A percentile compares a stretch with the other conserved stretches of the same genome.
These are phyloP conservation scores for Myxozyma neotropica DNA, from an alignment of 805 yeast species.

Conservation along the genomic window DNA sequence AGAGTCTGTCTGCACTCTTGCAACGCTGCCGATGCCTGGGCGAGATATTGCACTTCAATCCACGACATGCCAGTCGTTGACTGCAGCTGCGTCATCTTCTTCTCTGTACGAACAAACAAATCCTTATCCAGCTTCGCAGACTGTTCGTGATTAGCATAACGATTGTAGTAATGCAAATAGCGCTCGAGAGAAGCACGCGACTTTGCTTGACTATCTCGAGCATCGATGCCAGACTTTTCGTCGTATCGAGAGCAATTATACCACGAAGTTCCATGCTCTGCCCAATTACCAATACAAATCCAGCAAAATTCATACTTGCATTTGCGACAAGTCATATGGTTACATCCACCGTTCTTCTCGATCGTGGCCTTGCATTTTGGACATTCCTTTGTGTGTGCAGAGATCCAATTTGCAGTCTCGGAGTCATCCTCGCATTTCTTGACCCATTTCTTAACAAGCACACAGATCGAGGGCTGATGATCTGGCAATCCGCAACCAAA, in stretches of 20 bases:
- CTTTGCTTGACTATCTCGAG: conserved; percentile 47
- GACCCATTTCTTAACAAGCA: conserved; percentile 68
- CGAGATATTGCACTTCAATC: conserved; percentile 84
- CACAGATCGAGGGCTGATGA: conserved; percentile 86
- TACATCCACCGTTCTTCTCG: conserved; percentile 96
- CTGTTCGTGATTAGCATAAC: conserved; percentile 73
- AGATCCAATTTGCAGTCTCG: conserved; percentile 85
- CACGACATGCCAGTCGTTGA: conserved; percentile 67
- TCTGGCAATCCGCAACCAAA: conserved; percentile 71
- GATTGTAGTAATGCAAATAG: conserved; percentile 73
- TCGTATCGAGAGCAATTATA: conserved; percentile 70
- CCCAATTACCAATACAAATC: conserved; percentile 85
- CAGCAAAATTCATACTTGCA: conserved; percentile 87
- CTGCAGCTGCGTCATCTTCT: conserved; percentile 66
- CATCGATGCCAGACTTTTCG: conserved; percentile 48
- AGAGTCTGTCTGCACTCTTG: conserved; percentile 71
- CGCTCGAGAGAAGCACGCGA: conserved; percentile 58
- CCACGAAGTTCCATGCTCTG: conserved; percentile 60
- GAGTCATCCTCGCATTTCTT: conserved; percentile 81
- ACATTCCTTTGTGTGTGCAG: conserved; percentile 80
- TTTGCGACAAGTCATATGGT: conserved; percentile 87
- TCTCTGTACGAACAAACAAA: conserved; percentile 64
- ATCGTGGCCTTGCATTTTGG: conserved; percentile 78
- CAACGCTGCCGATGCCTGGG: conserved; percentile 68
- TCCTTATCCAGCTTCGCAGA: conserved; percentile 73